Conservation (phyloP, 108 stramenopile genomes). For the Cyclotella atomus region DNA sequence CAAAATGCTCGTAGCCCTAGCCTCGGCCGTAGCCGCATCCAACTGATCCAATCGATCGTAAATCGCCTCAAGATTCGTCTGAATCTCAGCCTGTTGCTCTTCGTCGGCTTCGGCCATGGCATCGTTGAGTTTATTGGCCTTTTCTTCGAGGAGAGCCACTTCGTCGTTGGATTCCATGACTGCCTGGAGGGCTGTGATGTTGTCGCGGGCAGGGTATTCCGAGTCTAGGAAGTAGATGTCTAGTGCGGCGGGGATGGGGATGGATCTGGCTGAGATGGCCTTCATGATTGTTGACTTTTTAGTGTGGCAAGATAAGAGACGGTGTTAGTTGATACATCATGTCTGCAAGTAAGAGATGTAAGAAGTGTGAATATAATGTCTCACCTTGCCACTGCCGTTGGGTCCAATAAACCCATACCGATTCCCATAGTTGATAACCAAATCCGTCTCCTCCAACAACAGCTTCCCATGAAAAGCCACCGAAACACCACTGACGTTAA, state of each 20-base stretch:
- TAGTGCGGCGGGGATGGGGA: slow-evolving; percentile 96
- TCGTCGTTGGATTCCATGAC: slow-evolving; percentile 96
- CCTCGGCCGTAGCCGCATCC: slow-evolving; percentile 96
- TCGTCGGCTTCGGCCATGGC: slow-evolving; percentile 89
- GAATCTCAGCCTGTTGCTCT: slow-evolving; percentile 76
- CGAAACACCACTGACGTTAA: slow-evolving; percentile 95
- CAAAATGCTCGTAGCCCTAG: slow-evolving; percentile 96
- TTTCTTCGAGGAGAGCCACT: slow-evolving; percentile 81
- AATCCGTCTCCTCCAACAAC: slow-evolving; percentile 86
- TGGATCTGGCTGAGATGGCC: slow-evolving; percentile 93
- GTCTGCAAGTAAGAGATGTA: too few relatives aligned
- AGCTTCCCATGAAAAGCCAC: slow-evolving; percentile 93
- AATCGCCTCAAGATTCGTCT: slow-evolving; percentile 78
- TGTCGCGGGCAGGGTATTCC: slow-evolving; percentile 94
- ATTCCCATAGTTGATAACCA: slow-evolving; percentile 94
- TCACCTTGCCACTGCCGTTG: slow-evolving; percentile 50
- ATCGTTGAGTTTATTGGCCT: slow-evolving; percentile 89
- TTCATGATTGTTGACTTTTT: slow-evolving; percentile 92
- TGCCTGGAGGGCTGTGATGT: slow-evolving; percentile 96
- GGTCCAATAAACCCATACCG: slow-evolving; percentile 91
- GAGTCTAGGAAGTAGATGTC: slow-evolving; percentile 96
- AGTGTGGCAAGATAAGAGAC: not conserved
- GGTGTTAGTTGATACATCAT: too few relatives aligned
- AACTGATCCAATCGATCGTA: slow-evolving; percentile 97
- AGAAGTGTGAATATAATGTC: too few relatives aligned